Evolutionary conservation across 1,284 basidiomycete species (phyloP), one percentile per base, ranked within the genome.

Genomic region (Pyrrhoderma noxium): DNA sequence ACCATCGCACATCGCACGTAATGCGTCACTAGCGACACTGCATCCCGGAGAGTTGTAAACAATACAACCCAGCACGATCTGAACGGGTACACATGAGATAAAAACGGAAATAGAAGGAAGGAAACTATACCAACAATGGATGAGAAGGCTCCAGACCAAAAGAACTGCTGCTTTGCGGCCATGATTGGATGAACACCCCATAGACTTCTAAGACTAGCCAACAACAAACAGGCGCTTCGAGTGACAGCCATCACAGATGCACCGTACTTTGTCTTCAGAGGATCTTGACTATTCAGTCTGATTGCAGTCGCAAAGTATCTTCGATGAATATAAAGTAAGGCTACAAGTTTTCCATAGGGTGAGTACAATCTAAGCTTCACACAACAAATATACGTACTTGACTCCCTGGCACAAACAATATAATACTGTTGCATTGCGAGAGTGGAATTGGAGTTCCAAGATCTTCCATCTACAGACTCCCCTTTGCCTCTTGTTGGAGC

Each of bases 91-190:
- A n/a, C n/a, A n/a, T n/a, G n/a, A n/a, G n/a, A n/a, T 11, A 31
- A 11, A 11, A 31, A 31, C 7, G 5, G 27, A 31, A 5, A 31
- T 13, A 45, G 5, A 40, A n/a, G 49, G 43, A 13, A 49, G 23
- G 23, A 19, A 11, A 19, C 3, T 36, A 14, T 8, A 64, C 69
- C 49, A 59, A 77, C 77, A 52, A 75, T 76, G 8, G 76, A 65
- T 1, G 74, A 74, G 54, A 74, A 77, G 37, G 74, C 60, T 2
- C 65, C 65, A 1, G 75, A 72, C 77, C 77, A 80, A 59, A 78
- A 76, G 58, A 70, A 76, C 73, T 75, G 77, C 14, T 67, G 61
- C 37, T 62, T 59, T 19, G 65, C 57, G 3, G 67, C 60, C 2
- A 64, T 56, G n/a, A 56, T 55, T 3, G 69, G 68, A 60, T 75